Evolutionary conservation across 129 eudicot genomes (phyloP).

Genomic region (Calendula officinalis): DNA sequence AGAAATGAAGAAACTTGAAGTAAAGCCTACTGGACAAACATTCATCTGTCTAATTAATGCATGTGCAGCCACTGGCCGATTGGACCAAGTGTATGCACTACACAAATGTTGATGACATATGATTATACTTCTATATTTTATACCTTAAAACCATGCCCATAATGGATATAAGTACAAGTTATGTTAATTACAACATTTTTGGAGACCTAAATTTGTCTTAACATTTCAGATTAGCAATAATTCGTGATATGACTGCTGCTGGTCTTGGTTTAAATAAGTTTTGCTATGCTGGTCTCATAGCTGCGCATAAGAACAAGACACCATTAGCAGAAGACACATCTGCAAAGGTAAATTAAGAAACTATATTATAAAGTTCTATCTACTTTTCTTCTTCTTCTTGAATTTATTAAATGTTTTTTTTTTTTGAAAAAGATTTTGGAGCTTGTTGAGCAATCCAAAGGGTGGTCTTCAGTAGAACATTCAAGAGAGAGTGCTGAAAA

Average conservation of each 20-base stretch:
- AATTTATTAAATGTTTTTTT: constrained; percentile 12
- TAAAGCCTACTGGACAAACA: constrained; percentile 90
- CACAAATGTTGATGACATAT: no score
- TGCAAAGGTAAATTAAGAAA: constrained; percentile 46
- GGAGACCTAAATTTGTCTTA: neutral
- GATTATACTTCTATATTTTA: neutral
- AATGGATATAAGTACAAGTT: neutral
- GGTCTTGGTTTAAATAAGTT: constrained; percentile 94
- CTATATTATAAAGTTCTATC: constrained; percentile 6
- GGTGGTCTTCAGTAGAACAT: constrained; percentile 78
- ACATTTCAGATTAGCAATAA: constrained; percentile 71
- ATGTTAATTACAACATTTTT: neutral
- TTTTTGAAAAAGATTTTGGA: constrained; percentile 64
- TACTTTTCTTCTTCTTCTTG: neutral
- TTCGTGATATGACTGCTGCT: constrained; percentile 98
- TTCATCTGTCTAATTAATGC: constrained; percentile 89
- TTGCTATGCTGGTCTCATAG: constrained; percentile 87
- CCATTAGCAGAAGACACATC: constrained; percentile 55
- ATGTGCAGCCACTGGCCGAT: constrained; percentile 72
- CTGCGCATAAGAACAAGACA: constrained; percentile 74
- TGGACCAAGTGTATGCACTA: constrained; percentile 74
- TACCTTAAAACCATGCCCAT: neutral
- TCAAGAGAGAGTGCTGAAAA: constrained; percentile 64
- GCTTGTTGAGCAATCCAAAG: constrained; percentile 96
- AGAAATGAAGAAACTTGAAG: constrained; percentile 90